phyloP scores from a whole-genome alignment of 1,284 basidiomycete species.

The Trametes pubescens region DNA sequence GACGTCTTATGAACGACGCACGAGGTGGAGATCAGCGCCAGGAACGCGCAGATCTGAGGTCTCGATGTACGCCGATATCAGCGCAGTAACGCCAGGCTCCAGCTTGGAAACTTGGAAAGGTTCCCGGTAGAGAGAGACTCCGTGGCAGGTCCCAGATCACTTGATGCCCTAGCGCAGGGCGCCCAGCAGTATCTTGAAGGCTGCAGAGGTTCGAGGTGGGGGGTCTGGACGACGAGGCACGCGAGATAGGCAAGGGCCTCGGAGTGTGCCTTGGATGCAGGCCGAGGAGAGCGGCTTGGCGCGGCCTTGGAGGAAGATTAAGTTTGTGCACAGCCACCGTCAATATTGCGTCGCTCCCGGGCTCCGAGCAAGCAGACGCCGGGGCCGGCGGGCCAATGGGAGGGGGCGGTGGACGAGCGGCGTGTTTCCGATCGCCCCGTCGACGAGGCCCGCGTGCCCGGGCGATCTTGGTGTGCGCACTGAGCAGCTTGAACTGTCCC shows the following conservation, averaged over 20 bases:
- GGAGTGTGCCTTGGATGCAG: neutral
- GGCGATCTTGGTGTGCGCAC: neutral
- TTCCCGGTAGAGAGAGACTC: neutral
- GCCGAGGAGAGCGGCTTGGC: slow-evolving; percentile 2
- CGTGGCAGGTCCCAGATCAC: slow-evolving; percentile 1
- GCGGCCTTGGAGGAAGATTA: neutral
- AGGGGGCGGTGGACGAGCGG: neutral
- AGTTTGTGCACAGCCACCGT: slow-evolving; percentile 3
- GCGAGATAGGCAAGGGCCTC: neutral
- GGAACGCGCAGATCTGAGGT: slow-evolving; percentile 8
- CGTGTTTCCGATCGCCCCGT: slow-evolving; percentile 20
- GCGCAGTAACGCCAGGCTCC: slow-evolving; percentile 9
- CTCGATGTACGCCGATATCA: slow-evolving; percentile 5
- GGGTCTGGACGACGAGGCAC: neutral
- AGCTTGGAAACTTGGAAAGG: neutral
- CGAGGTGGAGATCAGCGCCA: slow-evolving; percentile 11
- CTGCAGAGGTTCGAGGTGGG: neutral
- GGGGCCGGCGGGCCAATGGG: slow-evolving; percentile 1
- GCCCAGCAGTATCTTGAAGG: neutral
- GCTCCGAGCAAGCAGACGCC: neutral
- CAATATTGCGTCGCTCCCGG: neutral
- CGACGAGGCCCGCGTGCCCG: neutral
- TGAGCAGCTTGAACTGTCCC: neutral
- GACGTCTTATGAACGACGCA: neutral
- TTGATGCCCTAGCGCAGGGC: neutral